Percentiles rank a stretch among this genome's conserved stretches.
These are phyloP conservation scores for Naganishia randhawae DNA, from an alignment of 768 basidiomycete genomes.

Conservation along the genomic window DNA sequence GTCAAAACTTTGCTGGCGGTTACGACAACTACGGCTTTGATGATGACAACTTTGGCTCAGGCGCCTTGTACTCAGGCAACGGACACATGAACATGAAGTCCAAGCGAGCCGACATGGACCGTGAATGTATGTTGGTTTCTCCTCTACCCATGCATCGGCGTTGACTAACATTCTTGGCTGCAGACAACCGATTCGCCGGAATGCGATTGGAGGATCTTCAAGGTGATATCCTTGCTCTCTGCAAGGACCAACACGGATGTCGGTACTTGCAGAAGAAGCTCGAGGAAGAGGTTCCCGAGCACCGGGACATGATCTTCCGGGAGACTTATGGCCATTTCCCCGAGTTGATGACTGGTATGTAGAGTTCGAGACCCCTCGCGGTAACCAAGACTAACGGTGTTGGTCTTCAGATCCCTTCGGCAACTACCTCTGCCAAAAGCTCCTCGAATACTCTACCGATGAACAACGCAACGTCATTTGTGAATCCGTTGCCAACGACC, in stretches of 20 bases:
- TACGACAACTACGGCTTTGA: conserved; percentile 48
- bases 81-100: conserved; percentile 70
- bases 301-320: conserved; percentile 98
- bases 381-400: background rate
- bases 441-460: conserved; percentile 93
- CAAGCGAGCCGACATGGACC: conserved; percentile 87
- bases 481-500: conserved; percentile 93
- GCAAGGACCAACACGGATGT: conserved; percentile 99
- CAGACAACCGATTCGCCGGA: conserved; percentile 95
- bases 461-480: conserved; percentile 95
- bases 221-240: conserved; percentile 86
- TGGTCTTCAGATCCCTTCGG: conserved; percentile 79
- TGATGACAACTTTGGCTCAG: conserved; percentile 50
- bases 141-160: background rate
- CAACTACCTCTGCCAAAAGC: conserved; percentile 97
- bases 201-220: conserved; percentile 91
- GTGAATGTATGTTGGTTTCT: conserved; percentile 61
- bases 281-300: conserved; percentile 90
- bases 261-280: conserved; percentile 98
- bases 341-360: conserved; percentile 90
- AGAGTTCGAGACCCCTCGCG: background rate
- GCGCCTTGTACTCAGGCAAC: conserved; percentile 49
- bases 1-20: conserved; percentile 20
- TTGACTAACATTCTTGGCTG: background rate
- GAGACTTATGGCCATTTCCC: conserved; percentile 97